Conservation (phyloP, 2,329 filamentous ascomycete species). For the Geosmithia flava region DNA sequence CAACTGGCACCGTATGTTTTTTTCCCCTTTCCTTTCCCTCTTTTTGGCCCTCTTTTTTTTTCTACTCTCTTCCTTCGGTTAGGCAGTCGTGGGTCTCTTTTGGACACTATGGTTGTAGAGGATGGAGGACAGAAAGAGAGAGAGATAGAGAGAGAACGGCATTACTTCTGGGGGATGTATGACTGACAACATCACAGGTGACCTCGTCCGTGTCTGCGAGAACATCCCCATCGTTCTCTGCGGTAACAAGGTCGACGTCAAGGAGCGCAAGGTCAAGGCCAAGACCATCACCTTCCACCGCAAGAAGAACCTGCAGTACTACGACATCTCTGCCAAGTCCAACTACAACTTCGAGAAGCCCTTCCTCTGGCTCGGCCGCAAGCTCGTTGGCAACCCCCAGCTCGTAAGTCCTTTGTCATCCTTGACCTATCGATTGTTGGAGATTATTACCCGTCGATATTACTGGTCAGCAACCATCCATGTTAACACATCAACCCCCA, state of each 20-base stretch:
- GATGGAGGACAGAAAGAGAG: not conserved
- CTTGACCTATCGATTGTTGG: not conserved
- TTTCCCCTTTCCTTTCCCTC: not conserved
- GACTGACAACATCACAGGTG: slow-evolving; percentile 44
- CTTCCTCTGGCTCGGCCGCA: slow-evolving; percentile 97
- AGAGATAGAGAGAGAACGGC: not conserved
- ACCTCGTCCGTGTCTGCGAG: slow-evolving; percentile 97
- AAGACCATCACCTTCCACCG: slow-evolving; percentile 99
- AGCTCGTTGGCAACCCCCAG: slow-evolving; percentile 84
- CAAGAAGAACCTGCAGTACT: slow-evolving; percentile 99
- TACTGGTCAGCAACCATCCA: no score
- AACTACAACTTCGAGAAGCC: slow-evolving; percentile 99
- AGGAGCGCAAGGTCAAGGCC: slow-evolving; percentile 99
- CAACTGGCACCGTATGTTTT: slow-evolving; percentile 95
- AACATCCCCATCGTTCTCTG: slow-evolving; percentile 97
- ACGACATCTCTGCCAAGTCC: slow-evolving; percentile 98
- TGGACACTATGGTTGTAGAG: no score
- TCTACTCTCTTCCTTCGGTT: not conserved
- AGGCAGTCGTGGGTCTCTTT: not conserved
- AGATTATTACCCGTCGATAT: not conserved
- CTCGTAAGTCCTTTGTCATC: slow-evolving; percentile 8
- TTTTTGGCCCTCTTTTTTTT: not conserved
- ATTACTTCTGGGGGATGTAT: not conserved
- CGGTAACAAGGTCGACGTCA: slow-evolving; percentile 99
- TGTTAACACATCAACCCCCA: slow-evolving; percentile 12